Conservation (phyloP, 371 early-diverging fungal genomes). For the Amoeboaphelidium occidentale region DNA sequence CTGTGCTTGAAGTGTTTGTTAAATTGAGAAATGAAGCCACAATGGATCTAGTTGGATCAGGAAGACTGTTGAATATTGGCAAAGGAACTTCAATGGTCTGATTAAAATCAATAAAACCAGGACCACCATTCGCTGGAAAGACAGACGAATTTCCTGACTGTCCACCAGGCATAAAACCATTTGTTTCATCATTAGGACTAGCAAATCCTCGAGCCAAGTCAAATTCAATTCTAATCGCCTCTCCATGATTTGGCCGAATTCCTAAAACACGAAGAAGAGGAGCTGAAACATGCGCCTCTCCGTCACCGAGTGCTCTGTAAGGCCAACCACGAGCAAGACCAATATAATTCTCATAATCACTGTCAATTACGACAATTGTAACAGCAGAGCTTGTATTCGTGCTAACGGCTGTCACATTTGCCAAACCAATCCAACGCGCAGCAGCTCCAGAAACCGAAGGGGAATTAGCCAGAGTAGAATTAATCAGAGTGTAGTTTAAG, state of each 20-base stretch:
- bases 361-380: neutral
- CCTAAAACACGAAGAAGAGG: conserved; percentile 1
- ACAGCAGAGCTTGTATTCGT: neutral
- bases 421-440: too few relatives aligned
- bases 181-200: neutral
- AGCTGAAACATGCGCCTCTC: conserved; percentile 1
- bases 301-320: conserved; percentile 1
- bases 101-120: neutral
- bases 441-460: neutral
- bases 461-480: neutral
- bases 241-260: conserved; percentile 1
- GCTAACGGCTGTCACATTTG: neutral
- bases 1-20: neutral
- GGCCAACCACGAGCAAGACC: neutral
- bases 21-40: neutral
- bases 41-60: neutral
- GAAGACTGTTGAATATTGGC: neutral
- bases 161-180: neutral
- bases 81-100: neutral
- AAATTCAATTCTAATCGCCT: neutral
- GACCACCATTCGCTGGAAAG: too few relatives aligned
- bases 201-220: too few relatives aligned
- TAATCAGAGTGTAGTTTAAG: conserved; percentile 2
- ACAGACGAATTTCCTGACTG: neutral
- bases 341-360: neutral